These are phyloP conservation scores for Penicillium macrosclerotiorum DNA, from an alignment of 495 filamentous ascomycete genomes.

Conservation along the genomic window DNA sequence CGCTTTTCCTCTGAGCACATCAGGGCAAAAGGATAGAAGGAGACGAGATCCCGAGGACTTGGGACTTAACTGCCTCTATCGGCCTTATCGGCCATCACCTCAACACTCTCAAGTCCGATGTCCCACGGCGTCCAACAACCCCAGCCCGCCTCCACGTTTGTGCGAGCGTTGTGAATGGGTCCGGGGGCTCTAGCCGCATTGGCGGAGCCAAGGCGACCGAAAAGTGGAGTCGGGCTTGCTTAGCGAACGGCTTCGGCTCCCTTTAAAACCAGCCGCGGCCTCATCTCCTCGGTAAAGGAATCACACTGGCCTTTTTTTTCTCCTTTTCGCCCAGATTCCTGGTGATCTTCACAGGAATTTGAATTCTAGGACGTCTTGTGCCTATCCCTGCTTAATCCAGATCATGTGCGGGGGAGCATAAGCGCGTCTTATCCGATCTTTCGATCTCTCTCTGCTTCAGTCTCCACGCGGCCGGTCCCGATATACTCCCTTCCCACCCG, in stretches of 20 bases:
- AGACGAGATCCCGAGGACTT: no score
- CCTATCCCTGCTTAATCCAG: background rate
- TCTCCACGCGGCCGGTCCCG: background rate
- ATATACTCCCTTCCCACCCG: background rate
- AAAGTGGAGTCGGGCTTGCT: conserved; percentile 10
- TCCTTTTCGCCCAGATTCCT: background rate
- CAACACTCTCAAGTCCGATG: background rate
- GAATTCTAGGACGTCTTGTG: background rate
- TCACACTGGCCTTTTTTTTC: background rate
- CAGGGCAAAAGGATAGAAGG: no score
- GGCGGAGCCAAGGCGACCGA: conserved; percentile 1
- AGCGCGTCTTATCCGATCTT: background rate
- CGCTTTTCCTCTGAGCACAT: background rate
- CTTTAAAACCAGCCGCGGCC: conserved; percentile 1
- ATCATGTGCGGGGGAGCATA: background rate
- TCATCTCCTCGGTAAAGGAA: no score
- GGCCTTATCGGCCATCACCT: background rate
- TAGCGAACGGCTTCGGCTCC: conserved; percentile 9
- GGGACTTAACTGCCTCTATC: conserved; percentile 8
- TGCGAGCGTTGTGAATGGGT: conserved; percentile 1
- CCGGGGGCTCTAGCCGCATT: background rate
- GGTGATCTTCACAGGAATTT: background rate
- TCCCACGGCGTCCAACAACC: background rate
- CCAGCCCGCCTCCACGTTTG: conserved; percentile 4
- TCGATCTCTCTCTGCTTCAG: background rate